Evolutionary conservation across 345 rosid genomes (phyloP).

Genomic region (Populus deltoides): DNA sequence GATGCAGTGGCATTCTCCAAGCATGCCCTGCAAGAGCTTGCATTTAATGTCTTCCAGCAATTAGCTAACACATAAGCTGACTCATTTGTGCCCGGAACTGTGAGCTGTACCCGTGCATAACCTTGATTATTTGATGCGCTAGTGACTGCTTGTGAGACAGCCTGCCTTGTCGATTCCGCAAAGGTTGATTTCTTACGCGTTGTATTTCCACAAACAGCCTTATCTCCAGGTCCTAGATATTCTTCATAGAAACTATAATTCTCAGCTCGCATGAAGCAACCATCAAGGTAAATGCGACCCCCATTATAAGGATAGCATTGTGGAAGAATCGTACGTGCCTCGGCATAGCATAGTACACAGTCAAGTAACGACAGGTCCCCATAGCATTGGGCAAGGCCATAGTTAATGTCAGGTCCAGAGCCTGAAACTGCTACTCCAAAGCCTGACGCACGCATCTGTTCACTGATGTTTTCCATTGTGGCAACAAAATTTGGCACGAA

Average conservation of each 20-base stretch:
- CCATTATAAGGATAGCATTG: constrained; percentile 81
- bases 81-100: constrained; percentile 38
- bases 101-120: constrained; percentile 42
- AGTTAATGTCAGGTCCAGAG: constrained; percentile 63
- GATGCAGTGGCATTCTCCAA: constrained; percentile 64
- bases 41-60: constrained; percentile 77
- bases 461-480: constrained; percentile 80
- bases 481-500: constrained; percentile 74
- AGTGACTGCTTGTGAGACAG: constrained; percentile 39
- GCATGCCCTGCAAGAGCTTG: constrained; percentile 62
- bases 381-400: constrained; percentile 84
- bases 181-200: constrained; percentile 43
- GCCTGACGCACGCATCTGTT: constrained; percentile 52
- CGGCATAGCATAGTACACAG: constrained; percentile 86
- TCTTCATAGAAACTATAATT: constrained; percentile 79
- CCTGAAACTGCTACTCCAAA: constrained; percentile 65
- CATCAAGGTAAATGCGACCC: constrained; percentile 80
- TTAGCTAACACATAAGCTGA: constrained; percentile 67
- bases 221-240: constrained; percentile 56
- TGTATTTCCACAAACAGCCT: constrained; percentile 58
- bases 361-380: constrained; percentile 79
- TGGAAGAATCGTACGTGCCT: constrained; percentile 81
- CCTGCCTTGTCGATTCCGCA: constrained; percentile 45
- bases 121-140: constrained; percentile 47
- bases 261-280: constrained; percentile 91